Evolutionary conservation across 177 flowering plant species (phyloP), one percentile per base, ranked within the genome.

Genomic region (Vitis hybrid): DNA sequence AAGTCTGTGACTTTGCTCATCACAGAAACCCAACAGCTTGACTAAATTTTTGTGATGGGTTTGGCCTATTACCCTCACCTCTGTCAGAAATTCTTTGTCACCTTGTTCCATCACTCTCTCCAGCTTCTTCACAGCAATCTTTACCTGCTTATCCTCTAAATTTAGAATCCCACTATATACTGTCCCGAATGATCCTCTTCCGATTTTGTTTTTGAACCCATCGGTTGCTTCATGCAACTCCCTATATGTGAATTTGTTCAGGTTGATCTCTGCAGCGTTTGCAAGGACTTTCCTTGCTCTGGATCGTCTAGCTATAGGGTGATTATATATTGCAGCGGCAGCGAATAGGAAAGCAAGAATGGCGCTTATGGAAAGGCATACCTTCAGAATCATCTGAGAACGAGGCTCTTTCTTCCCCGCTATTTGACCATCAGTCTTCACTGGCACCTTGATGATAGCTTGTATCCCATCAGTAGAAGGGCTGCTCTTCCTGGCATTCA

Each of bases 11-110:
- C 40, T 10, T 3, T 30, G 26, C 49, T 73, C 64, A 34, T 5
- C 15, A 40, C 77, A 77, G 18, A 65, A 77, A 15, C 77, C 80
- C 68, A 77, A 19, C 13, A 75, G 56, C 14, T 56, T 57, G 1
- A 75, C 78, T 61, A 75, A 51, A 58, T 75, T 71, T 64, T 58
- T 73, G 68, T 77, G 80, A 52, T 70, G 69, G 1, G 77, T 73
- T 23, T 56, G 30, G 23, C 80, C 77, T 2, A 73, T 77, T 5
- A 62, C 54, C 45, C 49, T 62, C 13, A 77, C 30, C 60, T 73
- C 80, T 12, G 80, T 67, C 65, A 21, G 23, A 58, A 77, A 77
- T 52, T 73, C 74, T 34, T 67, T 62, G 14, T 66, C 68, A 10
- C 68, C 52, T 66, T 40, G 56, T 23, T 66, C 77, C 18, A 66